Base-by-base conservation (phyloP, 1,139 yeast genomes). In the Blastobotrys aristatus region DNA sequence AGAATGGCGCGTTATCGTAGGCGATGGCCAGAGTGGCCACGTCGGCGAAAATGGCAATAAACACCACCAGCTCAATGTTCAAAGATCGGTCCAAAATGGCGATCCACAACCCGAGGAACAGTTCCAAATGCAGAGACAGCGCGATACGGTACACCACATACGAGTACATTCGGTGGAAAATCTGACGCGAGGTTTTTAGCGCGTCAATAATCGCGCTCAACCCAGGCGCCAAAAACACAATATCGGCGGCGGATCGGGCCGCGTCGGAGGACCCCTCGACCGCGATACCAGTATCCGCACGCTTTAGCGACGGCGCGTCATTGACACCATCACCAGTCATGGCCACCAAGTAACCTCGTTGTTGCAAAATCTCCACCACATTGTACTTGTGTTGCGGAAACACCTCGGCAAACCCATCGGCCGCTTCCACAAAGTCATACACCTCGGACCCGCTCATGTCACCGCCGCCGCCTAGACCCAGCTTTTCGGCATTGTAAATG, bases 261-360 rank as follows among this genome's bases (percentile, higher is more conserved):
- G 95, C 94, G 75, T 87, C 96, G 63, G 95, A 84, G 63, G 95
- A 90, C 82, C 95, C 95, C 76, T 86, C 95, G 71, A 87, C 95
- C 69, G 95, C 95, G 76, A 87, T 87, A 84, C 95, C 96, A 63
- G 95, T 85, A 73, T 87, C 95, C 71, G 96, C 95, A 77, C 86
- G 86, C 84, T 87, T 87, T 75, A 87, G 80, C 60, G 95, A 87
- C 69, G 96, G 96, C 64, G 96, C 95, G 75, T 87, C 96, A 75
- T 87, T 87, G 70, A 87, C 95, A 82, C 96, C 96, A 71, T 87
- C 96, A 84, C 96, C 96, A 78, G 96, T 87, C 95, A 87, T 87
- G 72, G 95, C 96, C 76, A 86, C 95, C 74, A 87, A 80, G 82
- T 84, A 85, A 74, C 95, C 95, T 79, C 95, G 80, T 67, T 82